Conservation (phyloP, 2,329 filamentous ascomycete genomes). For the Aspergillus ibericus region DNA sequence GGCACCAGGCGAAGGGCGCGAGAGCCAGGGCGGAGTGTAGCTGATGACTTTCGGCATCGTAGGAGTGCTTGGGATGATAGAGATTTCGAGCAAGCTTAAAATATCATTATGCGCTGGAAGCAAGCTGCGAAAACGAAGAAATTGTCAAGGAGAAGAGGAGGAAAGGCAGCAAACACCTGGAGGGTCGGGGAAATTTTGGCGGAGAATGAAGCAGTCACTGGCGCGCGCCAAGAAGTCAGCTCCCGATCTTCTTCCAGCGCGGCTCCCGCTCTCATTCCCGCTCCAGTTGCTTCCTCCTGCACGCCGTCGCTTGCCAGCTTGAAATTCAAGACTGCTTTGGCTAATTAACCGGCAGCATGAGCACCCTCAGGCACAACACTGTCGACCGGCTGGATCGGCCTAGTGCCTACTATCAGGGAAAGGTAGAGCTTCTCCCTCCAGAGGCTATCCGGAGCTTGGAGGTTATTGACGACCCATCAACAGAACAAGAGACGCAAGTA, state of each 20-base stretch:
- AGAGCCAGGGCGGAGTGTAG: conserved; percentile 86
- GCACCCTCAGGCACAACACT: conserved; percentile 51
- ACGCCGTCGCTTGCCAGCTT: not conserved
- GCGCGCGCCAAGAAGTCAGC: conserved; percentile 20
- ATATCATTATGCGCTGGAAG: not conserved
- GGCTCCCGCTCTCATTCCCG: not conserved
- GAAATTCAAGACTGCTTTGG: not conserved
- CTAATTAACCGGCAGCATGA: conserved; percentile 26
- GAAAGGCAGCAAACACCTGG: not conserved
- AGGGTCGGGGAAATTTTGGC: conserved; percentile 16
- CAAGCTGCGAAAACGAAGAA: not conserved
- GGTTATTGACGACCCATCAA: conserved; percentile 6
- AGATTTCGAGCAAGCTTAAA: not conserved
- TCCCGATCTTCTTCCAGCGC: conserved; percentile 3
- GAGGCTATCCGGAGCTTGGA: not conserved
- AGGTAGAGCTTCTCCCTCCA: conserved; percentile 53
- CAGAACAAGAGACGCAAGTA: conserved; percentile 72
- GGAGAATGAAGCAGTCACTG: conserved; percentile 7
- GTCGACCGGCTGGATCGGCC: conserved; percentile 91
- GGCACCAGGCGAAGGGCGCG: conserved; percentile 72
- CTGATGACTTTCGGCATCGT: conserved; percentile 82
- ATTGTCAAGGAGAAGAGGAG: not conserved
- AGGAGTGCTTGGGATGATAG: conserved; percentile 7
- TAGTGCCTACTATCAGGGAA: conserved; percentile 86
- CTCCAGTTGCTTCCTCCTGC: not conserved